A percentile compares a stretch with the other conserved stretches of the same genome.
Conservation (phyloP, 352 stramenopile species). For the Saprolegnia parasitica region DNA sequence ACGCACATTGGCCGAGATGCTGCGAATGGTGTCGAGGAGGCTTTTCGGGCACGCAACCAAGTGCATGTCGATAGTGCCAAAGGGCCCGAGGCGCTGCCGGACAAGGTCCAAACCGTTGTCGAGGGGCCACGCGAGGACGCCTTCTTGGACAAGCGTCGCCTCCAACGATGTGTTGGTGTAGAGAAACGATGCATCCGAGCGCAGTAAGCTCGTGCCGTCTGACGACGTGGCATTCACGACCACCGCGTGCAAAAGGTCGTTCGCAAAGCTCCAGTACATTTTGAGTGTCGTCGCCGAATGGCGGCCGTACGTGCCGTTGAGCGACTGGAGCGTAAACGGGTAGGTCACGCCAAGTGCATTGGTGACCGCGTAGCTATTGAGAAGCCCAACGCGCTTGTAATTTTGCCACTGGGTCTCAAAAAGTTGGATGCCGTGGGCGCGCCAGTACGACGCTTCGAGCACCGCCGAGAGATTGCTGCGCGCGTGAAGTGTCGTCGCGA, state of each 20-base stretch:
- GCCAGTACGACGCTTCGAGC: neutral
- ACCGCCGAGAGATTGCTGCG: neutral
- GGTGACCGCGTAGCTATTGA: neutral
- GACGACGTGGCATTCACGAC: neutral
- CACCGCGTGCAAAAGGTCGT: neutral
- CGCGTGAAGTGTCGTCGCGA: neutral
- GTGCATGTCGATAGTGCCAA: neutral
- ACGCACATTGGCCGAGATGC: neutral
- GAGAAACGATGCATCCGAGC: neutral
- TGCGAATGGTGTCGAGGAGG: too few species aligned
- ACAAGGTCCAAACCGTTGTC: neutral
- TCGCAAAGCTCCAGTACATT: conserved; percentile 25
- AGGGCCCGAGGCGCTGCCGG: neutral
- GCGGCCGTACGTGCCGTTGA: neutral
- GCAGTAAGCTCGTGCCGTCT: neutral
- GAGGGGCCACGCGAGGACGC: neutral
- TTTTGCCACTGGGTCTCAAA: conserved; percentile 19
- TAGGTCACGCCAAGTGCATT: neutral
- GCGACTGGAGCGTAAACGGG: neutral
- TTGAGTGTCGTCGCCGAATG: neutral
- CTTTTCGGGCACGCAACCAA: neutral
- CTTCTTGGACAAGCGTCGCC: neutral
- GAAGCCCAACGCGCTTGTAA: neutral
- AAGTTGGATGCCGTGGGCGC: neutral
- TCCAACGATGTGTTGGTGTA: neutral